Conservation (phyloP, 257 asterid genomes). For the Solanum sitiens region DNA sequence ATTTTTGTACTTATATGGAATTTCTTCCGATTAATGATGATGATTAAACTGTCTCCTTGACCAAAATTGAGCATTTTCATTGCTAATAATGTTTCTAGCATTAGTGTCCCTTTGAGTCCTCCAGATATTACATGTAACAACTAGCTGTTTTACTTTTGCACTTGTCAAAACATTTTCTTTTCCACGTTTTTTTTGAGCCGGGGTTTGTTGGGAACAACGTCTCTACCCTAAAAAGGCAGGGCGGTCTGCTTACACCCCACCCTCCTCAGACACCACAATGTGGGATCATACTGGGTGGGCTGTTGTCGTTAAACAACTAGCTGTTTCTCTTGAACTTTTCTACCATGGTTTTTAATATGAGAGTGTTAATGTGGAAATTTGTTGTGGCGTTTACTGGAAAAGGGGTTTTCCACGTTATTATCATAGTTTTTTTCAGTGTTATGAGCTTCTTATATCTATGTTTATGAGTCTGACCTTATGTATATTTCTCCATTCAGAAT, state of each 20-base stretch:
- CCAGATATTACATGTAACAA: neutral
- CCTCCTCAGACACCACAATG: neutral
- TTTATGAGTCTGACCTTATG: neutral
- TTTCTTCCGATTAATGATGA: neutral
- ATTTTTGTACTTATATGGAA: neutral
- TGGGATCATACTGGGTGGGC: neutral
- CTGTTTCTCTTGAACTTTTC: neutral
- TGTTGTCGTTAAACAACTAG: neutral
- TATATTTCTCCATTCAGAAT: slow-evolving; percentile 42
- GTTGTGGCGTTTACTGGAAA: neutral
- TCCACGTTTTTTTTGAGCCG: neutral
- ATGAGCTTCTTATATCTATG: neutral
- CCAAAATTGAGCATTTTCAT: neutral
- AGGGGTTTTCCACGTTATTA: neutral
- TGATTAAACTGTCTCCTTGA: neutral
- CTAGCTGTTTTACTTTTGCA: neutral
- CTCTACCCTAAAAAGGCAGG: neutral
- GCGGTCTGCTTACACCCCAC: neutral
- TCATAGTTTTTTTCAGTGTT: neutral
- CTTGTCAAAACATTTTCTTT: neutral
- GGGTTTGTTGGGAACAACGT: neutral
- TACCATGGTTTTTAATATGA: neutral
- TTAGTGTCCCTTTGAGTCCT: neutral
- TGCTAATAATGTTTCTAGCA: neutral
- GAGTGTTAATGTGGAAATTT: neutral